Base-by-base conservation (phyloP, 2,329 filamentous ascomycete genomes). In the Coniochaeta hoffmannii region DNA sequence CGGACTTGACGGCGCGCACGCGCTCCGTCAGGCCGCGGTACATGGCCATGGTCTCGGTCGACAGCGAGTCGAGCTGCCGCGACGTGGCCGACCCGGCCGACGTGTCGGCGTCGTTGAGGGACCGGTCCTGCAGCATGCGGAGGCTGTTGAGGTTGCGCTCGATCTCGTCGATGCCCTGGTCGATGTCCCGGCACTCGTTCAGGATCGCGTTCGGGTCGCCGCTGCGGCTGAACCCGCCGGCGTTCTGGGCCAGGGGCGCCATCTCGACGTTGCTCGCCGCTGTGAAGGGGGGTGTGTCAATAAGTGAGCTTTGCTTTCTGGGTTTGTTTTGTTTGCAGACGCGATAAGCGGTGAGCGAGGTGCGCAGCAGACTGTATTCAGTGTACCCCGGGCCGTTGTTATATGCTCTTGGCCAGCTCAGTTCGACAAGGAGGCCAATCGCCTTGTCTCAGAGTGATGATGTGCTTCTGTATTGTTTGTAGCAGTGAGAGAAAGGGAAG, bases 131-230 rank as follows among this genome's bases (percentile, higher is more conserved):
- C 35, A 90, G 77, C 69, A 79, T 80, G 64, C 84, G 82, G 50
- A 96, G 82, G 65, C 88, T 81, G 61, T 84, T 79, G 32, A 95
- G 81, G 64, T 88, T 88, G 59, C 74, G 73, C 65, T 91, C 85
- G 65, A 97, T 83, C 57, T 85, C 77, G 59, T 88, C 81, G 65
- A 97, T 88, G 41, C 86, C 87, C 57, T 82, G 77, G 69, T 91
- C 87, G 68, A 97, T 88, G 49, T 89, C 85, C 57, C 84, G 82
- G 73, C 90, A 94, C 69, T 94, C 87, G 73, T 95, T 90, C 58
- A 97, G 80, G 62, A 96, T 88, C 56, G 82, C 82, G 68, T 90
- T 91, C 44, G 88, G 84, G 69, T 91, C 83, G 41, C 7, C 30
- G 62, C 72, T 64, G 51, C 70, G 68, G 38, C 68, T 76, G 53